A percentile compares a stretch with the other conserved stretches of the same genome.
phyloP scores from a whole-genome alignment of 2,329 filamentous ascomycete genomes.

The Fusarium chuoi region DNA sequence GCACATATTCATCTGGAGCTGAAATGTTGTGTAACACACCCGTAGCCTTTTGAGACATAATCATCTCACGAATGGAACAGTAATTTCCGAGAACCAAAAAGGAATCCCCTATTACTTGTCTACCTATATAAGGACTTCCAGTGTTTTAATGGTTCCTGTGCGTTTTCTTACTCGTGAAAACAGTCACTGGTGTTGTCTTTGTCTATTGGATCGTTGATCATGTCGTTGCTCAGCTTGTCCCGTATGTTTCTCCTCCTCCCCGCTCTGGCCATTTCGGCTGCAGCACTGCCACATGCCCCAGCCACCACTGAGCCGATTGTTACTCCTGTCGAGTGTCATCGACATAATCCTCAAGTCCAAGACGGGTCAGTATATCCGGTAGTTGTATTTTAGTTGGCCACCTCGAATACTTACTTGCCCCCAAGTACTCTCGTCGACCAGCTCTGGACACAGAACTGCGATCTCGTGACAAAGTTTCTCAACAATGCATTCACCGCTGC shows the following conservation, averaged over 20 bases:
- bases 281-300: not conserved
- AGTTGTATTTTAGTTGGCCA: accelerated
- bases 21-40: not conserved
- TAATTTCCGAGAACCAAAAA: not conserved
- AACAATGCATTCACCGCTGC: not conserved
- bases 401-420: accelerated
- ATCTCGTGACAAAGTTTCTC: not conserved
- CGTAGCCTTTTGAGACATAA: not conserved
- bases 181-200: accelerated
- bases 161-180: accelerated
- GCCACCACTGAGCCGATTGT: not conserved
- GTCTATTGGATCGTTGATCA: not conserved
- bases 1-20: not conserved
- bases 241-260: not conserved
- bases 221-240: accelerated
- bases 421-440: not conserved
- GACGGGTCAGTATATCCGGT: not conserved
- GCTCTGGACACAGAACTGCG: not conserved
- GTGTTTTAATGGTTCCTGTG: accelerated
- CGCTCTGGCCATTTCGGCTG: not conserved
- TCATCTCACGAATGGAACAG: not conserved
- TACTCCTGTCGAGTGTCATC: not conserved
- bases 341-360: not conserved
- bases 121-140: not conserved
- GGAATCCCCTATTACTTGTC: not conserved